A percentile compares a stretch with the other conserved stretches of the same genome.
phyloP scores from a whole-genome alignment of 352 stramenopile species.

The Lagenidium sp. region DNA sequence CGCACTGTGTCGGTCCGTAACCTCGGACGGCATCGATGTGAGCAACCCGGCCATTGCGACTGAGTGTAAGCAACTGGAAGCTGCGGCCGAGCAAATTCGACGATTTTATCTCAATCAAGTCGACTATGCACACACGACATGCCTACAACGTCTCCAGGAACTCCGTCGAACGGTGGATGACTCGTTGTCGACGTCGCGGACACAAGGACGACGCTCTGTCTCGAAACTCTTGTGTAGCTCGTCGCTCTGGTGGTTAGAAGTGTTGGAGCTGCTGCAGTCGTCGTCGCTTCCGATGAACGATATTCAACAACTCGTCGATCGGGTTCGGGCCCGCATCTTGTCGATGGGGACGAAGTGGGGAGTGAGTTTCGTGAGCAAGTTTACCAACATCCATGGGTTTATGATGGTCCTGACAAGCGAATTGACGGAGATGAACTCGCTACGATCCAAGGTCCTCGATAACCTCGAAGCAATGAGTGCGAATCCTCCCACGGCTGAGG shows the following conservation, averaged over 20 bases:
- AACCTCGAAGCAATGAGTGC: constrained; percentile 38
- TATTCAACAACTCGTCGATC: no score
- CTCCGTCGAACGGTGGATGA: constrained; percentile 2
- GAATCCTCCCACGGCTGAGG: constrained; percentile 25
- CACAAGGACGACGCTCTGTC: constrained; percentile 3
- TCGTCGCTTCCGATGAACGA: constrained; percentile 10
- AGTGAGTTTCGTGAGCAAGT: constrained; percentile 27
- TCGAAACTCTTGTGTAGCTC: no score
- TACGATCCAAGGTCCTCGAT: no score
- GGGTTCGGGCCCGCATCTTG: constrained; percentile 32
- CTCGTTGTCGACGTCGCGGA: no score
- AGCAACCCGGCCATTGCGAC: constrained; percentile 13
- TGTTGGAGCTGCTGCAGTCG: constrained; percentile 17
- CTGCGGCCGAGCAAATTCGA: constrained; percentile 4
- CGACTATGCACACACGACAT: constrained; percentile 4
- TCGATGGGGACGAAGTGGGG: constrained; percentile 37
- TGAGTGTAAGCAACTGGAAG: constrained; percentile 18
- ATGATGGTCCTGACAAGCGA: constrained; percentile 43
- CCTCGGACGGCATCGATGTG: constrained; percentile 4
- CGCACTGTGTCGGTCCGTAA: constrained; percentile 20
- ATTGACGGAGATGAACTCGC: no score
- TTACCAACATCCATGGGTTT: constrained; percentile 34
- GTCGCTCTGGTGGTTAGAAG: constrained; percentile 6
- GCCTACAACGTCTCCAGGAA: constrained; percentile 2
- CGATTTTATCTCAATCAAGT: constrained; percentile 9